Evolutionary conservation across 2,329 filamentous ascomycete genomes (phyloP).

Genomic region (Aspergillus novofumigatus): DNA sequence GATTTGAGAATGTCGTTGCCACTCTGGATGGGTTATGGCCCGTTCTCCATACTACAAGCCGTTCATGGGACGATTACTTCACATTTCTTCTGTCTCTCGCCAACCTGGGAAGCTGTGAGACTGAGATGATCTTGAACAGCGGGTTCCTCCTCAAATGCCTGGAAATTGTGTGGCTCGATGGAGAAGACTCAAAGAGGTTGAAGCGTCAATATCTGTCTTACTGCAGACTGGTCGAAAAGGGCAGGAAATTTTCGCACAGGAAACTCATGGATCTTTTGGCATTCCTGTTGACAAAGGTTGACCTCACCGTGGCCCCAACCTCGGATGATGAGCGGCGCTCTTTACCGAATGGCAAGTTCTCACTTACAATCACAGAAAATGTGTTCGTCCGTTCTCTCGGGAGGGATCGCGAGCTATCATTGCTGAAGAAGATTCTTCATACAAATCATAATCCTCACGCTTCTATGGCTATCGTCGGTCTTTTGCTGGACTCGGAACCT

Average conservation of each 20-base stretch:
- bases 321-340: constrained; percentile 21
- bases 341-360: constrained; percentile 26
- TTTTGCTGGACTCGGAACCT: constrained; percentile 52
- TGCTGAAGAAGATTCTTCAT: constrained; percentile 61
- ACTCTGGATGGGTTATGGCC: constrained; percentile 58
- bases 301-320: constrained; percentile 30
- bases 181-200: constrained; percentile 45
- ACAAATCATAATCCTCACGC: constrained; percentile 54
- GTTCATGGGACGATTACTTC: constrained; percentile 75
- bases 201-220: constrained; percentile 51
- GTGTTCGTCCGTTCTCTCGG: constrained; percentile 32
- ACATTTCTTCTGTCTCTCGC: constrained; percentile 65
- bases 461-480: constrained; percentile 55
- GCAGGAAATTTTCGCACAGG: constrained; percentile 42
- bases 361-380: constrained; percentile 32
- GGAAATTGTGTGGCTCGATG: constrained; percentile 59
- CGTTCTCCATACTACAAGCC: constrained; percentile 57
- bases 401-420: constrained; percentile 27
- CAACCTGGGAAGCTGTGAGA: constrained; percentile 56
- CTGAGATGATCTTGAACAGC: constrained; percentile 55
- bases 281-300: constrained; percentile 35
- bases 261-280: constrained; percentile 42
- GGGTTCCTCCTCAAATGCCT: constrained; percentile 59
- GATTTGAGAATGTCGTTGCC: constrained; percentile 34
- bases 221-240: constrained; percentile 42